These are phyloP conservation scores for Grosmannia huntii DNA, from an alignment of 2,329 filamentous ascomycete genomes.

Conservation along the genomic window DNA sequence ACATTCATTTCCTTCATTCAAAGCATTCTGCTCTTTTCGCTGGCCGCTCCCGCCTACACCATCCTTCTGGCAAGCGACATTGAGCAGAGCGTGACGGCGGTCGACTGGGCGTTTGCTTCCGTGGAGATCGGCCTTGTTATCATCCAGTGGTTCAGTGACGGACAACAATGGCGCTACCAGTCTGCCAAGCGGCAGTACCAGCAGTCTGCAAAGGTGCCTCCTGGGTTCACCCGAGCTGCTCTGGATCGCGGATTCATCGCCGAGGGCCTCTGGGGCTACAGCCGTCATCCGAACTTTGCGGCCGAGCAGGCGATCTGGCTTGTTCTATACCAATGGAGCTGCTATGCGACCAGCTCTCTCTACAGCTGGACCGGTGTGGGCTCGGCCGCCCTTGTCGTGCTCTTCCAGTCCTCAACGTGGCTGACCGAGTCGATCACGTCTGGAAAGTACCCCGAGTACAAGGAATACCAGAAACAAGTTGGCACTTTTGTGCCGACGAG, in stretches of 20 bases:
- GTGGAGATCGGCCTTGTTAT: conserved; percentile 37
- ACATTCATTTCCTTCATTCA: conserved; percentile 81
- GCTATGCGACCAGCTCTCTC: conserved; percentile 54
- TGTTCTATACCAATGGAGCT: conserved; percentile 76
- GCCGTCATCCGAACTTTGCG: conserved; percentile 87
- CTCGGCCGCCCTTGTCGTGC: conserved; percentile 52
- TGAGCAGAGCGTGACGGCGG: conserved; percentile 31
- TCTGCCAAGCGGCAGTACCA: conserved; percentile 66
- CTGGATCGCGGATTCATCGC: conserved; percentile 84
- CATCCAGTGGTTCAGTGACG: conserved; percentile 72
- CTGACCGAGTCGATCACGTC: conserved; percentile 74
- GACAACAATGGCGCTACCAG: conserved; percentile 89
- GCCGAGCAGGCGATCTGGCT: conserved; percentile 90
- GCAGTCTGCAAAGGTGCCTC: conserved; percentile 56
- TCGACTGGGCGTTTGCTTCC: conserved; percentile 35
- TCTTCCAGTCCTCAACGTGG: conserved; percentile 84
- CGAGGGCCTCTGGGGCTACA: conserved; percentile 74
- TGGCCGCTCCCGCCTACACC: conserved; percentile 68
- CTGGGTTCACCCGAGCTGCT: conserved; percentile 53
- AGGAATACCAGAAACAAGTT: conserved; percentile 68
- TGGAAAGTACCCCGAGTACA: conserved; percentile 80
- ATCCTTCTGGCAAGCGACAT: conserved; percentile 62
- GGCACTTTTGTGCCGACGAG: conserved; percentile 66
- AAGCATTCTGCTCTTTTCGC: conserved; percentile 64
- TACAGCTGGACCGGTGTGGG: conserved; percentile 73